Evolutionary conservation across 2,329 filamentous ascomycete species (phyloP).

Genomic region (Arthrobotrys megalospora): DNA sequence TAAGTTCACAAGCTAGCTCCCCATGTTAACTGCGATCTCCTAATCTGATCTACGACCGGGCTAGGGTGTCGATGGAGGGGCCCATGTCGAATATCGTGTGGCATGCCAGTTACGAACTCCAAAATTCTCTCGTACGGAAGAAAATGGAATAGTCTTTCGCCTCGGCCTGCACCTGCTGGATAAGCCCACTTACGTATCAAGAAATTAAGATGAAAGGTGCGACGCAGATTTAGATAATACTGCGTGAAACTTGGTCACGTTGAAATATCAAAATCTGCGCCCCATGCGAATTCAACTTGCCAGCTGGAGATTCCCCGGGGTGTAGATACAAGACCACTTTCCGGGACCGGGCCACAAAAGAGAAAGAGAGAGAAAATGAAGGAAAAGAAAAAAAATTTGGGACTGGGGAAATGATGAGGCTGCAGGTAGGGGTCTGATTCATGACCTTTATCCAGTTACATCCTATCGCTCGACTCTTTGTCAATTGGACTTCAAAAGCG

Average conservation of each 20-base stretch:
- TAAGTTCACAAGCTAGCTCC: constrained; percentile 49
- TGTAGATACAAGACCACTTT: constrained; percentile 8
- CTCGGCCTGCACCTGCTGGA: constrained; percentile 47
- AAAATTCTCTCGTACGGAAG: constrained; percentile 52
- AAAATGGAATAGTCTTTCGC: constrained; percentile 37
- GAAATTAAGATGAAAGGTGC: constrained; percentile 54
- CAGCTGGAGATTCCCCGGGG: constrained; percentile 23
- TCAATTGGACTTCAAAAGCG: constrained; percentile 53
- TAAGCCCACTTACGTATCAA: constrained; percentile 40
- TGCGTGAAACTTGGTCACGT: constrained; percentile 52
- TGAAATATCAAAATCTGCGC: constrained; percentile 41
- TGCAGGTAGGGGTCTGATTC: constrained; percentile 35
- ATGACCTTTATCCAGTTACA: constrained; percentile 31
- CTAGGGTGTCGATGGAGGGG: constrained; percentile 30
- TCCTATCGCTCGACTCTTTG: constrained; percentile 18
- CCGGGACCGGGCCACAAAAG: constrained; percentile 15
- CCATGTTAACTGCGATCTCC: constrained; percentile 46
- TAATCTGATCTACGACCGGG: constrained; percentile 44
- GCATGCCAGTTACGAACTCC: constrained; percentile 43
- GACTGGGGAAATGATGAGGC: constrained; percentile 22
- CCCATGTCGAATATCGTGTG: constrained; percentile 30
- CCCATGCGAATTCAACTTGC: constrained; percentile 9
- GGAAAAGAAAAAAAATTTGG: constrained; percentile 40
- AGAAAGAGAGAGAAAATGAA: constrained; percentile 27
- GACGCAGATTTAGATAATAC: constrained; percentile 39